A percentile compares a stretch with the other conserved stretches of the same genome.
These are phyloP conservation scores for Leersia perrieri DNA, from an alignment of 176 grass and related monocot species.

Conservation along the genomic window DNA sequence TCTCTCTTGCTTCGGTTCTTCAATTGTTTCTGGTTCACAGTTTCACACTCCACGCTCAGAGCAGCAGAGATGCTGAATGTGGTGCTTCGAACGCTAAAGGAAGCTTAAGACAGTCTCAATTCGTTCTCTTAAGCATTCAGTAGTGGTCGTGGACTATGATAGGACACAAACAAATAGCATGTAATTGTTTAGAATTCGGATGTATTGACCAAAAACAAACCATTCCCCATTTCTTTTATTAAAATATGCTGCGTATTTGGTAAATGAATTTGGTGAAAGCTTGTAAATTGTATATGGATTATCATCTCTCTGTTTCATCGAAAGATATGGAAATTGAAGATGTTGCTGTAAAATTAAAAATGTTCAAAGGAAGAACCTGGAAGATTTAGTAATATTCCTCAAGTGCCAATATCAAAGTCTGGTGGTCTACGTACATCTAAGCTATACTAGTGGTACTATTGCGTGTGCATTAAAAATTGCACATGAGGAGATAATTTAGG, in stretches of 20 bases:
- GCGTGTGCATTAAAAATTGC: neutral
- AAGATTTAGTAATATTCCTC: neutral
- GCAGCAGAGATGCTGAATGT: neutral
- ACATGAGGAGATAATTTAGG: neutral
- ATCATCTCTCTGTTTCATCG: neutral
- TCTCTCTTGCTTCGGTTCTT: constrained; percentile 15
- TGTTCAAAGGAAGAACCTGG: neutral
- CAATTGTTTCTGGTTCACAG: neutral
- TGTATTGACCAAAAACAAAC: neutral
- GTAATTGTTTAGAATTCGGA: neutral
- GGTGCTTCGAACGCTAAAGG: neutral
- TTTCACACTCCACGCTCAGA: neutral
- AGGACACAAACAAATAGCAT: neutral
- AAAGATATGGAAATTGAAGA: neutral
- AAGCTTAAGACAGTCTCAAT: neutral
- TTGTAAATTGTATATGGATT: neutral
- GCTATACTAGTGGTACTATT: neutral
- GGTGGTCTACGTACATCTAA: neutral
- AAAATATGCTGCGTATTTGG: neutral
- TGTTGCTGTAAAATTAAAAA: neutral
- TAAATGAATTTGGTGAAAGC: neutral
- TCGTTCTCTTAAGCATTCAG: neutral
- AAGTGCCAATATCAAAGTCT: neutral
- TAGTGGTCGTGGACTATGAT: neutral
- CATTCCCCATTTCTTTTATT: neutral